Evolutionary conservation across 2,329 filamentous ascomycete genomes (phyloP), one percentile per base, ranked within the genome.

Genomic region (Cordyceps militaris): DNA sequence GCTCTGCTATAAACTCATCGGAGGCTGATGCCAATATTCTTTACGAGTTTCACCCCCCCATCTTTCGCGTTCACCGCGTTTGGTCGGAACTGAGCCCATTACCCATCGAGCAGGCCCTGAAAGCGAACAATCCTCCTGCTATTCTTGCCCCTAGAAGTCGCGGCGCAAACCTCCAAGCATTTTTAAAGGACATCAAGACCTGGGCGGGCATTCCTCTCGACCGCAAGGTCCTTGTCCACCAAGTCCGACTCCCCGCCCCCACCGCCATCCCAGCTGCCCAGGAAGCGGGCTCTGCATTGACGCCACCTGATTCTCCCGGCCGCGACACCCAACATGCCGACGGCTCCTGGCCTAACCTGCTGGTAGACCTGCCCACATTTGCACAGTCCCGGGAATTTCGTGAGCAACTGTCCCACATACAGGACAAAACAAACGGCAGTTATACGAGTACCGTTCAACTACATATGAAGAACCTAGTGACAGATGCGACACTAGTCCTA

Each of bases 1-100:
- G 94, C 59, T 82, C 81, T 63, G 91, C 88, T 38, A 88, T 93
- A 71, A 88, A 96, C 70, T 91, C 87, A 26, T 80, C 85, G 8
- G 76, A 78, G 1, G 79, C 79, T 2, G 66, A 74, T 3, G 75
- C 83, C 40, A 90, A 96, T 62, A 74, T 96, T 48, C 77, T 88
- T 65, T 96, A 88, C 69, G 94, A 97, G 72, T 78, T 91, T 42
- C 84, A 91, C 66, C 94, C 92, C 4, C 91, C 90, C 0, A 79
- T 96, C 44, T 89, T 97, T 69, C 90, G 86, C 1, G 79, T 97
- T 60, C 85, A 96, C 67, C 91, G 93, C 63, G 77, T 97, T 1
- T 86, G 85, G 69, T 82, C 82, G 3, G 75, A 80, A 19, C 73
- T 78, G 53, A 85, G 79, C 62, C 80, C 82, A 1, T 72, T 83